Evolutionary conservation across 345 rosid species (phyloP).

Genomic region (Populus simonii): DNA sequence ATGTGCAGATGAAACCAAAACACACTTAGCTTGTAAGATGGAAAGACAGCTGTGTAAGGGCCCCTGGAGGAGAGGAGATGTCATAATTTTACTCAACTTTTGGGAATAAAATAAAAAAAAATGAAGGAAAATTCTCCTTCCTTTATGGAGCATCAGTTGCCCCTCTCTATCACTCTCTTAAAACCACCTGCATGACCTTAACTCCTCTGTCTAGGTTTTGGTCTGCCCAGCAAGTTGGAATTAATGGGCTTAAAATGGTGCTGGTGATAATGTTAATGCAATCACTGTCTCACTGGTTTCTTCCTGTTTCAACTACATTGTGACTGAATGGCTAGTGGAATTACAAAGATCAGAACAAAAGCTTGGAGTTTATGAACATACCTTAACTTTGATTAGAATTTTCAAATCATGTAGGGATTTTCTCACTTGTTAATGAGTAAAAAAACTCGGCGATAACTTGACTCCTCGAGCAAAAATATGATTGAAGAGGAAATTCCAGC

Average conservation of each 20-base stretch:
- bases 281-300: background rate
- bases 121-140: background rate
- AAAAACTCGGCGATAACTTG: no score
- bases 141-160: background rate
- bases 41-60: constrained; percentile 44
- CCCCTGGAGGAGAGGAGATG: constrained; percentile 7
- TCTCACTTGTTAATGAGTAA: no score
- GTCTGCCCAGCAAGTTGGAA: no score
- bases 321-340: background rate
- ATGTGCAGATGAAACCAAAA: constrained; percentile 34
- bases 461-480: no score
- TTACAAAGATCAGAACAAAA: background rate
- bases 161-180: no score
- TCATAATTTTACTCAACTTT: constrained; percentile 5
- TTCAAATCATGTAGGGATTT: no score
- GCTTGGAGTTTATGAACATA: no score
- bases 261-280: background rate
- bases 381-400: no score
- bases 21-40: constrained; percentile 23
- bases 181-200: no score
- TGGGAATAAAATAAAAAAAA: background rate
- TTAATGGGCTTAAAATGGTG: background rate
- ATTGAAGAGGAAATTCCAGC: no score
- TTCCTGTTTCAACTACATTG: background rate
- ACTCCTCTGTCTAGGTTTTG: no score